Conservation (phyloP, 345 rosid species). For the Moricandia arvensis region DNA sequence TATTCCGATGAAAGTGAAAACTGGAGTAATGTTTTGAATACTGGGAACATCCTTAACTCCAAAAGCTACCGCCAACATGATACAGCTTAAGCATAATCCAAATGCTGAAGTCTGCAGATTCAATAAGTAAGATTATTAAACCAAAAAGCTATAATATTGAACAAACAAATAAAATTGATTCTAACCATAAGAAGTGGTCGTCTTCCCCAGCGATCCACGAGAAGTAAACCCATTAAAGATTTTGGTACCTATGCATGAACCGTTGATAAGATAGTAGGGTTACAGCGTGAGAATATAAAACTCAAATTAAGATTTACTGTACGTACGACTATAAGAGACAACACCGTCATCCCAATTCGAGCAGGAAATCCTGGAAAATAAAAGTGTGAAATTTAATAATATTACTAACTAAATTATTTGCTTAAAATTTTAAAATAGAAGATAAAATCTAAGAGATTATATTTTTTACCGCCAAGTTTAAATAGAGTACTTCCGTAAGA, state of each 20-base stretch:
- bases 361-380: slow-evolving; percentile 23
- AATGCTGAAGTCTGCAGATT: slow-evolving; percentile 30
- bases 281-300: background rate
- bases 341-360: slow-evolving; percentile 29
- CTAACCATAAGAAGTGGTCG: slow-evolving; percentile 40
- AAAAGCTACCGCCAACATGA: slow-evolving; percentile 27
- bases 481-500: slow-evolving; percentile 26
- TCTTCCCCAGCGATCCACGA: slow-evolving; percentile 40
- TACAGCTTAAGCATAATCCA: slow-evolving; percentile 29
- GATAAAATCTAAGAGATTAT: background rate
- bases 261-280: background rate
- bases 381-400: background rate
- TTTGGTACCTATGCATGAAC: slow-evolving; percentile 29
- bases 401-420: background rate
- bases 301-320: background rate
- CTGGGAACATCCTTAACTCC: slow-evolving; percentile 27
- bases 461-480: slow-evolving; percentile 21
- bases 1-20: slow-evolving; percentile 35
- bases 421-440: background rate
- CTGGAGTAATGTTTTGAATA: slow-evolving; percentile 6
- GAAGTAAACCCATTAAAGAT: slow-evolving; percentile 34
- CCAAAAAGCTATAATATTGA: background rate
- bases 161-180: background rate
- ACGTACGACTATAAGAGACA: slow-evolving; percentile 35
- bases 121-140: background rate